These are phyloP conservation scores for Aspergillus aculeatus DNA, from an alignment of 2,329 filamentous ascomycete species.

Conservation along the genomic window DNA sequence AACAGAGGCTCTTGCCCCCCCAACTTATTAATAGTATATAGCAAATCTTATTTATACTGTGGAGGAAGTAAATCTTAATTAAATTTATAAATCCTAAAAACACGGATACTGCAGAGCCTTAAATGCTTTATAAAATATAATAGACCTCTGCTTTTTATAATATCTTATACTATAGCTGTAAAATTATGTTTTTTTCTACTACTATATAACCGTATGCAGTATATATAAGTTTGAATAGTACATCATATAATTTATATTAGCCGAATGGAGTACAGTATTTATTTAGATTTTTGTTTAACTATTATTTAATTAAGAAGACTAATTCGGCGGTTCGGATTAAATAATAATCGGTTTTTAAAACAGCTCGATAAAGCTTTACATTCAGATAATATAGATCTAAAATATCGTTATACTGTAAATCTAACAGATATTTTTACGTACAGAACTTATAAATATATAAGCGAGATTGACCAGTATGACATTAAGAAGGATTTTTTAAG, in stretches of 20 bases:
- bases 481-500: neutral
- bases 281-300: conserved; percentile 30
- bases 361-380: neutral
- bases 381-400: conserved; percentile 2
- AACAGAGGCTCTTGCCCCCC: neutral
- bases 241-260: conserved; percentile 24
- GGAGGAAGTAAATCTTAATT: conserved; percentile 27
- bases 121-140: too few species aligned
- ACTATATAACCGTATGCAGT: conserved; percentile 25
- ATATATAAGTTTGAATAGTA: conserved; percentile 31
- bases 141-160: conserved; percentile 25
- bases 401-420: conserved; percentile 16
- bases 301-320: conserved; percentile 21
- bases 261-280: conserved; percentile 23
- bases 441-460: neutral
- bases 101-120: too few species aligned
- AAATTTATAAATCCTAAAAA: conserved; percentile 29
- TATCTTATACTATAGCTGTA: conserved; percentile 24
- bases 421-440: conserved; percentile 14
- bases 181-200: conserved; percentile 34
- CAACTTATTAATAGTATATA: neutral
- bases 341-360: conserved; percentile 9
- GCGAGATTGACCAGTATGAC: neutral
- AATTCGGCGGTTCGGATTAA: conserved; percentile 16
- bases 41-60: conserved; percentile 21